Evolutionary conservation across 1,284 basidiomycete species (phyloP).

Genomic region (Rhodotorula sp.): DNA sequence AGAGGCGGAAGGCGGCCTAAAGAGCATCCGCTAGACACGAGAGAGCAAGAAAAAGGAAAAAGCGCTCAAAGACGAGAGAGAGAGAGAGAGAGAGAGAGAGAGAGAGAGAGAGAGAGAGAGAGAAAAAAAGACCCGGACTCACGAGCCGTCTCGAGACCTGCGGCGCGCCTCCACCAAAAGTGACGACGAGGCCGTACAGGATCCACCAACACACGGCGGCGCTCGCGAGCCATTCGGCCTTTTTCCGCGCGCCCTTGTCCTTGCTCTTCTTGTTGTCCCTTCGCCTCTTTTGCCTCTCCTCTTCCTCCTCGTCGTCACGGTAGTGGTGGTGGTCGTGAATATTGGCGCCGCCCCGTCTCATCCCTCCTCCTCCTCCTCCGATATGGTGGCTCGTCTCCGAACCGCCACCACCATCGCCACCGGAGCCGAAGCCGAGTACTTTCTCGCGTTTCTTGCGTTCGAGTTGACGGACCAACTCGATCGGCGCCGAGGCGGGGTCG

Average conservation of each 20-base stretch:
- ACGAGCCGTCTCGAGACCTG: constrained; percentile 63
- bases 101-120: background rate
- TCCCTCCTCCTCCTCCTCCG: too few species aligned
- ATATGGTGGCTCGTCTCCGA: background rate
- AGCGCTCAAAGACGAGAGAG: too few species aligned
- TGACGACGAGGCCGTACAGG: constrained; percentile 53
- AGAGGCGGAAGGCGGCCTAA: too few species aligned
- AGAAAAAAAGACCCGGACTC: background rate
- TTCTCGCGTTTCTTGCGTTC: constrained; percentile 19
- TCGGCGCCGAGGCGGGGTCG: background rate
- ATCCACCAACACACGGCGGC: constrained; percentile 78
- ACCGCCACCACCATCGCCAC: background rate
- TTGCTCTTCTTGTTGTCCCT: constrained; percentile 4
- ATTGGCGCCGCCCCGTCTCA: too few species aligned
- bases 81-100: background rate
- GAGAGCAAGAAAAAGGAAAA: too few species aligned
- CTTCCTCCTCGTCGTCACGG: too few species aligned
- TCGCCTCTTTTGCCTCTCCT: background rate
- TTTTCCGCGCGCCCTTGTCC: constrained; percentile 52
- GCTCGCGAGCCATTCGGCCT: constrained; percentile 69
- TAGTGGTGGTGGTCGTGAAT: too few species aligned
- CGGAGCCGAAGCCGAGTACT: background rate
- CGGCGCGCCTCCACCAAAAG: constrained; percentile 57
- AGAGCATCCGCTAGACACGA: too few species aligned
- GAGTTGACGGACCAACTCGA: constrained; percentile 35